Base-by-base conservation (phyloP, 2,329 filamentous ascomycete species). In the Sarocladium brachiariae region DNA sequence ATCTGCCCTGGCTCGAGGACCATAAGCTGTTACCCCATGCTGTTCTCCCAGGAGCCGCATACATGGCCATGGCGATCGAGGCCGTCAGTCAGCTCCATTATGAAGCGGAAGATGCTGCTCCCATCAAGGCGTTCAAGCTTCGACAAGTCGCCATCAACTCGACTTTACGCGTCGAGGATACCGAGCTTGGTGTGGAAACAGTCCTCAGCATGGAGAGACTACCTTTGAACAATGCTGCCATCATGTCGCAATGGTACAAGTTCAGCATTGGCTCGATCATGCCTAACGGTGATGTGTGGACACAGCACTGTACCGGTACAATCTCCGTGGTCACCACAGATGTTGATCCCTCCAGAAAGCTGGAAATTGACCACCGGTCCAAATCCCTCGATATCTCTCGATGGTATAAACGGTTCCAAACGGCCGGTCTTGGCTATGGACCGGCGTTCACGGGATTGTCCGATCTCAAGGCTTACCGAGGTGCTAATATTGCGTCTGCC, bases 1-100 rank as follows among this genome's bases (percentile, higher is more conserved):
- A 30, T 30, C 7, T 30, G 7, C 7, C 27, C 13, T 30, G 27
- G 27, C 27, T 30, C 7, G 27, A 7, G 13, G 13, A 13, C 27
- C 27, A 30, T 58, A 50, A 58, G 30, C 66, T 73, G 62, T 67
- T 72, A 52, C 71, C 65, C 56, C 62, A 70, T 43, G 64, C 63
- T 51, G 64, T 73, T 52, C 68, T 68, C 50, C 65, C 71, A 37
- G 68, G 64, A 6, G 58, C 63, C 4, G 69, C 67, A 24, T 59
- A 60, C 18, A 56, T 64, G 1, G 59, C 65, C n/a, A 60, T 69
- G 51, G 57, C 54, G 7, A 46, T 58, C 4, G 57, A 38, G 35
- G 35, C 7, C 6, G 35, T 21, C 6, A 6, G 14, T 6, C 35
- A 38, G 35, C 27, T 30, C n/a, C 6, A 25, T 18, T 5, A 25